Evolutionary conservation across 495 filamentous ascomycete genomes (phyloP), one percentile per base, ranked within the genome.

Genomic region (Daldinia loculata): DNA sequence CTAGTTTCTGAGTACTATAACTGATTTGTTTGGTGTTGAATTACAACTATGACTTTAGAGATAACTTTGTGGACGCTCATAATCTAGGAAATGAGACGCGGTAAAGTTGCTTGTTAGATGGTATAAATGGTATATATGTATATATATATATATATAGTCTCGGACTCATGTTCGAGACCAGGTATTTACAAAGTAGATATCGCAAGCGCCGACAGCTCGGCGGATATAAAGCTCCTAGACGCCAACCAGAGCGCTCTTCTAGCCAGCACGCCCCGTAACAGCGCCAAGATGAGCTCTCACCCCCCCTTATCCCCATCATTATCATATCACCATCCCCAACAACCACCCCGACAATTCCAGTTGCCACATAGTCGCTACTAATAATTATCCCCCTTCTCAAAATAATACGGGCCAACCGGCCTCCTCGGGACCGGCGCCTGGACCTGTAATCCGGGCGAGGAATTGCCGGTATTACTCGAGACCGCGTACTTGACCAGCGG

Each of bases 341-440:
- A 48, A 24, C 43, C 43, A 12, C 0, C 8, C 3, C 43, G 43
- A 48, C 43, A 22, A 48, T 9, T 9, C 43, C 17, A 48, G 43
- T 24, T 24, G 43, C 9, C 43, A 12, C 43, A 9, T 9, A 6
- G 43, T 24, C 43, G n/a, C 14, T 56, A 36, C 38, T 80, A 78
- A 75, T 80, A 76, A 72, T 77, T 75, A 38, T 48, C 52, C 0
- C 61, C 61, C 7, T 12, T 39, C 56, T 68, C 61, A n/a, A 65
- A 61, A 6, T 56, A 65, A 50, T 56, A 8, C 3, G 56, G 65
- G n/a, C 62, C 61, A 7, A 68, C 30, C 17, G 58, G 66, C 39
- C 71, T 50, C 52, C 58, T 48, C 41, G 66, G 66, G 7, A 65
- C 29, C 32, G 71, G 71, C 11, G 62, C 61, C 51, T 72, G 70